A percentile compares a stretch with the other conserved stretches of the same genome.
Evolutionary conservation across 2,329 filamentous ascomycete species (phyloP).

Genomic region (Ascocoryne sarcoides): DNA sequence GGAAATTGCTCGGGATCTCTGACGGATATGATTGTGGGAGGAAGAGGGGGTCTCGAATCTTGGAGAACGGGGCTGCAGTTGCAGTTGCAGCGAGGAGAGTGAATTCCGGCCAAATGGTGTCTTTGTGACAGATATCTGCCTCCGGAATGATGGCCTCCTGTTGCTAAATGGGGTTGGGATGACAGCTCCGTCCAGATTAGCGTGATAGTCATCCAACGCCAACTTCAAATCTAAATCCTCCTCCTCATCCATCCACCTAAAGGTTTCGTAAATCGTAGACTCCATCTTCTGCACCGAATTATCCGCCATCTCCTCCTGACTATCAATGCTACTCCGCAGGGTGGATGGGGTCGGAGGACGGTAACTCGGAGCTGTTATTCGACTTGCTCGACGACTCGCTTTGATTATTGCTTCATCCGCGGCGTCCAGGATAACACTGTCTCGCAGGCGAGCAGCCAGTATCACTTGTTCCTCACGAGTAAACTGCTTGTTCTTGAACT

Average conservation of each 20-base stretch:
- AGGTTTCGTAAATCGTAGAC: constrained; percentile 48
- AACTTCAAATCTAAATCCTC: constrained; percentile 60
- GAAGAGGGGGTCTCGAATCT: constrained; percentile 23
- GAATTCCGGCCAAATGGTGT: constrained; percentile 51
- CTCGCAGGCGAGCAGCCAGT: constrained; percentile 43
- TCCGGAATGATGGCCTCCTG: constrained; percentile 54
- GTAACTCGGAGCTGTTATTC: constrained; percentile 28
- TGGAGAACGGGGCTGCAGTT: constrained; percentile 24
- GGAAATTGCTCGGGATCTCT: constrained; percentile 47
- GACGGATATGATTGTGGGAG: constrained; percentile 21
- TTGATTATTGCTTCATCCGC: constrained; percentile 49
- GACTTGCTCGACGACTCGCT: constrained; percentile 34
- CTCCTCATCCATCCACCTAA: constrained; percentile 67
- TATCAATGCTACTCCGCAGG: constrained; percentile 20
- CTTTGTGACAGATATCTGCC: constrained; percentile 63
- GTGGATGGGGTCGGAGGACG: constrained; percentile 21
- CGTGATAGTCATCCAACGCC: constrained; percentile 61
- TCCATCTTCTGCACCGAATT: neutral
- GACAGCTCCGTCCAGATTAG: constrained; percentile 47
- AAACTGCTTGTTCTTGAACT: constrained; percentile 62
- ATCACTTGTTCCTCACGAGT: constrained; percentile 61
- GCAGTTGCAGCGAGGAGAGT: constrained; percentile 27
- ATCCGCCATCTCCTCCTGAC: constrained; percentile 7
- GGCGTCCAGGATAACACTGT: constrained; percentile 46
- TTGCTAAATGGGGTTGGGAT: constrained; percentile 37